A percentile compares a stretch with the other conserved stretches of the same genome.
These are phyloP conservation scores for Boletus pseudo-olivaceus DNA, from an alignment of 768 basidiomycete species.

Conservation along the genomic window DNA sequence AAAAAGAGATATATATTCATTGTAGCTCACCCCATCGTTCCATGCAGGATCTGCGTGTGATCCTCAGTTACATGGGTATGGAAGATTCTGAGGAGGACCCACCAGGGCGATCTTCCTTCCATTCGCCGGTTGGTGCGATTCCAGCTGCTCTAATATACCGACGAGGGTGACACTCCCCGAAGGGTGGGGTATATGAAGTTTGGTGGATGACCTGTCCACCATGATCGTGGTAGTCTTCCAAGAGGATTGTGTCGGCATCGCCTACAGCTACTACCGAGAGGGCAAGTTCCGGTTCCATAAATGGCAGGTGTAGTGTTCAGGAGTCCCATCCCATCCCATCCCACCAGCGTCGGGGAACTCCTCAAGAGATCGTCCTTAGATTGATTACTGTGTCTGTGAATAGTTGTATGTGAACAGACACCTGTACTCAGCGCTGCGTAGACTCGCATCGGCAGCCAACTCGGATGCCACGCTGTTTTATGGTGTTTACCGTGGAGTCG, in stretches of 20 bases:
- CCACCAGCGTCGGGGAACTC: not conserved
- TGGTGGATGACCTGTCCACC: conserved; percentile 39
- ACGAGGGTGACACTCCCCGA: conserved; percentile 44
- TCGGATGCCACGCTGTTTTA: conserved; percentile 1
- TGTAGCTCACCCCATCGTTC: conserved; percentile 63
- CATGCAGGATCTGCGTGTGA: conserved; percentile 65
- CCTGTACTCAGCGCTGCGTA: too few relatives aligned
- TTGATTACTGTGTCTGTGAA: not conserved
- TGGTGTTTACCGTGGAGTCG: not conserved
- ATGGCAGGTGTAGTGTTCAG: conserved; percentile 25
- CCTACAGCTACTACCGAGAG: not conserved
- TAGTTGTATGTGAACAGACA: not conserved
- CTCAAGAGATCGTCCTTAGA: not conserved
- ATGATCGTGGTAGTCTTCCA: conserved; percentile 16
- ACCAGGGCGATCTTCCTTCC: conserved; percentile 67
- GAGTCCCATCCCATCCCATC: not conserved
- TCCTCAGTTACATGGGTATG: conserved; percentile 13
- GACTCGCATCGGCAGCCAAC: not conserved
- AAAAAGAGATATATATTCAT: not conserved
- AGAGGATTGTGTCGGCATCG: not conserved
- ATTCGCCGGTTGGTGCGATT: conserved; percentile 45
- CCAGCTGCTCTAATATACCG: conserved; percentile 62
- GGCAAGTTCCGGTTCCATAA: conserved; percentile 15
- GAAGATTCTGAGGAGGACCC: conserved; percentile 24
- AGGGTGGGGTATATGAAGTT: conserved; percentile 51